phyloP scores from a whole-genome alignment of 106 monocot genomes.

The Chionographis japonica region DNA sequence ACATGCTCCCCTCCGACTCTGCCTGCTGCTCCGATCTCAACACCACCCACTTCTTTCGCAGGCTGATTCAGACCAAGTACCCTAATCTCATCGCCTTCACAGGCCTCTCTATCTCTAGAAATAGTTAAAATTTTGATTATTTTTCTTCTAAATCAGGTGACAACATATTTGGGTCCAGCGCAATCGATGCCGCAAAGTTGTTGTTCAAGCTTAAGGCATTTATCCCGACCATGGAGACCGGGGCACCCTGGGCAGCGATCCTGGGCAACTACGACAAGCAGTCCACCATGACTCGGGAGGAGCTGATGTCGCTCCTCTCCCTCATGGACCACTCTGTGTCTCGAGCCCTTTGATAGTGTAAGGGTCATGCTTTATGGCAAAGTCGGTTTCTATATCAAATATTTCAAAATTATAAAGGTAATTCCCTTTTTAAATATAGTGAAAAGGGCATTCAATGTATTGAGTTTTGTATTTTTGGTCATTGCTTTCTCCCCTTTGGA shows the following conservation, averaged over 20 bases:
- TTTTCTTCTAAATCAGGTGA: constrained; percentile 46
- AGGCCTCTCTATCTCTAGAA: constrained; percentile 21
- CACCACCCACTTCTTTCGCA: constrained; percentile 60
- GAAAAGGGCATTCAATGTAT: too few species aligned
- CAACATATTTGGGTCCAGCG: constrained; percentile 78
- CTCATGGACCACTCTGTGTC: constrained; percentile 89
- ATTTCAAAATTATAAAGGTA: too few species aligned
- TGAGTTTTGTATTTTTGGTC: too few species aligned
- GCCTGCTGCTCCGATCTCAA: constrained; percentile 72
- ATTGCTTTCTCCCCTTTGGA: too few species aligned
- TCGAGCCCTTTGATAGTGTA: too few species aligned
- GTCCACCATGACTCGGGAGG: constrained; percentile 76
- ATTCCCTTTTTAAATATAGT: too few species aligned
- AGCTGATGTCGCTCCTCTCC: constrained; percentile 80
- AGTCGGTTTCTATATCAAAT: too few species aligned
- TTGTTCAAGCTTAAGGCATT: constrained; percentile 70
- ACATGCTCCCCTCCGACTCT: constrained; percentile 36
- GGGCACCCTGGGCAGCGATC: constrained; percentile 73
- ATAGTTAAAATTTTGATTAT: neutral
- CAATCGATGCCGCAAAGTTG: constrained; percentile 83
- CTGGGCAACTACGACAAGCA: constrained; percentile 94
- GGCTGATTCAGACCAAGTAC: constrained; percentile 55
- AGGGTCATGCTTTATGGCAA: too few species aligned
- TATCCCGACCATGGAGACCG: constrained; percentile 43
- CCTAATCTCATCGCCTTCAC: constrained; percentile 88